A percentile compares a stretch with the other conserved stretches of the same genome.
Evolutionary conservation across 306 rosid genomes (phyloP).

Genomic region (Mucuna pruriens): DNA sequence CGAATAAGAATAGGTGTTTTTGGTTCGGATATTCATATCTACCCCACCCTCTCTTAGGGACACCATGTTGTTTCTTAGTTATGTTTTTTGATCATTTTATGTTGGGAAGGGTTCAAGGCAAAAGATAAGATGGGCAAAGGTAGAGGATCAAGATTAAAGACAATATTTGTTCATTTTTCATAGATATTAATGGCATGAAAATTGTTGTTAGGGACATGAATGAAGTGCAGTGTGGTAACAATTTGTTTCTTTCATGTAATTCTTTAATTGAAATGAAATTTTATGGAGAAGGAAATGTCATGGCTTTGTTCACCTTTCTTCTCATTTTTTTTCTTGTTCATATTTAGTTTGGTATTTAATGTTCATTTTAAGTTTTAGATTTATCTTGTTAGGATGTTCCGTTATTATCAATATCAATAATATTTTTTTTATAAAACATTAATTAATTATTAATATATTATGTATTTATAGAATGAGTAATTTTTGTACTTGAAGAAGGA

Average conservation of each 20-base stretch:
- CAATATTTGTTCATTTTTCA: too few relatives aligned
- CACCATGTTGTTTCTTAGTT: too few relatives aligned
- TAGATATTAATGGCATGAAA: too few relatives aligned
- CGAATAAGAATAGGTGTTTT: neutral
- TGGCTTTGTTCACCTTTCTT: neutral
- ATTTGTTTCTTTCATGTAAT: slow-evolving; percentile 4
- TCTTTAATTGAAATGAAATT: neutral
- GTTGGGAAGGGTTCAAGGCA: slow-evolving; percentile 1
- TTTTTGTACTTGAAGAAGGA: too few relatives aligned
- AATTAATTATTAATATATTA: too few relatives aligned
- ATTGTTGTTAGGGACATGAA: too few relatives aligned
- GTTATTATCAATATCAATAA: too few relatives aligned
- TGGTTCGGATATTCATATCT: neutral
- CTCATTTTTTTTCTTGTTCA: neutral
- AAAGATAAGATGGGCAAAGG: too few relatives aligned
- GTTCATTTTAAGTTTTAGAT: neutral
- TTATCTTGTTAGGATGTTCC: neutral
- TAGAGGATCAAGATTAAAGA: too few relatives aligned
- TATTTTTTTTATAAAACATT: too few relatives aligned
- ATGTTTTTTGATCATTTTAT: neutral
- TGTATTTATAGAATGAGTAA: too few relatives aligned
- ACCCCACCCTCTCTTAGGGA: too few relatives aligned
- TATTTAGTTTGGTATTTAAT: neutral
- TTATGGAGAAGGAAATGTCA: neutral
- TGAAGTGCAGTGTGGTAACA: neutral